Conservation (phyloP, 1,284 basidiomycete genomes). For the Ganoderma meredithae region DNA sequence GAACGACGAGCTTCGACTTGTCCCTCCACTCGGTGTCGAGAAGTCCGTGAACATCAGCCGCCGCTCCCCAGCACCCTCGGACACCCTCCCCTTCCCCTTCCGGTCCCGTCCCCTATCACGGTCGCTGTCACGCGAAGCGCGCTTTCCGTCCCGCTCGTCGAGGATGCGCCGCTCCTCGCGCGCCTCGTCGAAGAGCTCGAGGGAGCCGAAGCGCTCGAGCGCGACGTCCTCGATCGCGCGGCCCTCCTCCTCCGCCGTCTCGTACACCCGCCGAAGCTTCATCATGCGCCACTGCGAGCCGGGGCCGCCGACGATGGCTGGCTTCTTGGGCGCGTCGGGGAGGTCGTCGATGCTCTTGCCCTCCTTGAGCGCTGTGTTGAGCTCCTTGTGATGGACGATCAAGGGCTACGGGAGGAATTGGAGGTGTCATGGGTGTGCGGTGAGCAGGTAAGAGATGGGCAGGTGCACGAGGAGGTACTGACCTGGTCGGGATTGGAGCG, state of each 20-base stretch:
- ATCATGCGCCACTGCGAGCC: constrained; percentile 98
- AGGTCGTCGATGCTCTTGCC: constrained; percentile 66
- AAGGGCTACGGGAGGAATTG: constrained; percentile 51
- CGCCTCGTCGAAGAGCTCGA: constrained; percentile 90
- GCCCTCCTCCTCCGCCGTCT: constrained; percentile 88
- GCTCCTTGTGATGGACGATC: constrained; percentile 72
- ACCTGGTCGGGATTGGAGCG: constrained; percentile 80
- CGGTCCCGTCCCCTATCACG: constrained; percentile 37
- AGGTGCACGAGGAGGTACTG: constrained; percentile 26
- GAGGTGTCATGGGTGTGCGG: neutral
- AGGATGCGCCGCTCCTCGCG: constrained; percentile 85
- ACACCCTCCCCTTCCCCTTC: constrained; percentile 45
- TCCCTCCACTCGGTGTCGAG: constrained; percentile 59
- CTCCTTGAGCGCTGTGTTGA: constrained; percentile 80
- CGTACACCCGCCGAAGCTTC: constrained; percentile 90
- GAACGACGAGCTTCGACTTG: constrained; percentile 82
- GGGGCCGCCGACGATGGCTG: constrained; percentile 81
- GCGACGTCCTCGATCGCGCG: constrained; percentile 83
- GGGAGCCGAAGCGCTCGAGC: constrained; percentile 85
- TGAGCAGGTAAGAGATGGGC: too few relatives aligned
- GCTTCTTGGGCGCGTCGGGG: constrained; percentile 57
- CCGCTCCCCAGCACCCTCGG: constrained; percentile 53
- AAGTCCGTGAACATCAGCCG: constrained; percentile 75
- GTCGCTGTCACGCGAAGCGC: constrained; percentile 40
- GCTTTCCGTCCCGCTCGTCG: constrained; percentile 78